phyloP scores from a whole-genome alignment of 1,284 basidiomycete genomes.

The Neolentinus lepideus region DNA sequence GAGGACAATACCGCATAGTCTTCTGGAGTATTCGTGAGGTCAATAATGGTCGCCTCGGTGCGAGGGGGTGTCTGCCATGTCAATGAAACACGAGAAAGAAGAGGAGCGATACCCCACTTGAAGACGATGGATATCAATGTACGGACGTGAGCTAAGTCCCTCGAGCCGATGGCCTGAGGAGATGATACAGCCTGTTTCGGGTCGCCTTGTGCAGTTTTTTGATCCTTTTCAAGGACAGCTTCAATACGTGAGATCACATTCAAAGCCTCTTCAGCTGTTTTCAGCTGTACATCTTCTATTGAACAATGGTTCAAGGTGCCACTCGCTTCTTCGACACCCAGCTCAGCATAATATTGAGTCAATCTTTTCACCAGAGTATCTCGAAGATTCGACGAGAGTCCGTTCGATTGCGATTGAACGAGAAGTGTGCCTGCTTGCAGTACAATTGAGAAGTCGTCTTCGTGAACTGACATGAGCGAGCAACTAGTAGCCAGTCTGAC shows the following conservation, averaged over 20 bases:
- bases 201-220: slow-evolving; percentile 2
- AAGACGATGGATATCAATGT: slow-evolving; percentile 61
- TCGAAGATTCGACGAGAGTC: slow-evolving; percentile 22
- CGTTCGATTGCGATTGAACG: background rate
- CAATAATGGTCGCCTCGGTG: slow-evolving; percentile 29
- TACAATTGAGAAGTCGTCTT: background rate
- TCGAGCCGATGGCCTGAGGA: slow-evolving; percentile 41
- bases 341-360: slow-evolving; percentile 28
- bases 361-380: slow-evolving; percentile 32
- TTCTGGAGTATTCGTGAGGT: slow-evolving; percentile 32
- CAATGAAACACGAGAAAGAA: slow-evolving; percentile 35
- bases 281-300: slow-evolving; percentile 37
- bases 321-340: slow-evolving; percentile 17
- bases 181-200: slow-evolving; percentile 3
- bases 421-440: background rate
- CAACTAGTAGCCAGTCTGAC: too few species aligned
- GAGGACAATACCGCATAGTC: slow-evolving; percentile 36
- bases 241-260: slow-evolving; percentile 47
- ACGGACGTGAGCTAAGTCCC: slow-evolving; percentile 55
- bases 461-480: background rate
- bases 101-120: slow-evolving; percentile 58
- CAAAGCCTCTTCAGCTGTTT: slow-evolving; percentile 52
- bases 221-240: slow-evolving; percentile 23
- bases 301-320: slow-evolving; percentile 17
- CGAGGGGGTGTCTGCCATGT: slow-evolving; percentile 30